Conservation (phyloP, 768 basidiomycete species). For the Lanmaoa rubissima region DNA sequence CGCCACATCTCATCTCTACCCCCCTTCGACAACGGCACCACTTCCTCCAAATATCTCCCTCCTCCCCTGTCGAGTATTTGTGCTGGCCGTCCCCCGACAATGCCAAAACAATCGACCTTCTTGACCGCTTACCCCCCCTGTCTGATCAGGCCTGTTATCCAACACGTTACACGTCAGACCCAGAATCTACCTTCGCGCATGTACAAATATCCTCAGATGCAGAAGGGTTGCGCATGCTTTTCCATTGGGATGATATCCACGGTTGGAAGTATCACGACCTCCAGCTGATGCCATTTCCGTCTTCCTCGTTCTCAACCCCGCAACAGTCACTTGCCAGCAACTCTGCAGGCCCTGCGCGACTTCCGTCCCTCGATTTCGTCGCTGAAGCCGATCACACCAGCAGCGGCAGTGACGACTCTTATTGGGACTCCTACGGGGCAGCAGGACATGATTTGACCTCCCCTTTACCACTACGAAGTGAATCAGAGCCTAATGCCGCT, state of each 20-base stretch:
- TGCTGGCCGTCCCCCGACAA: slow-evolving; percentile 57
- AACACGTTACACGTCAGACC: slow-evolving; percentile 44
- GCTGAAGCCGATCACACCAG: slow-evolving; percentile 22
- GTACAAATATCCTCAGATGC: slow-evolving; percentile 41
- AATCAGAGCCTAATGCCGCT: slow-evolving; percentile 9
- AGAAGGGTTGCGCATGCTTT: slow-evolving; percentile 56
- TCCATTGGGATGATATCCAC: slow-evolving; percentile 57
- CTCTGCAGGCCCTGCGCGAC: slow-evolving; percentile 18
- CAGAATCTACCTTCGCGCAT: slow-evolving; percentile 56
- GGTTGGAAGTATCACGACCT: slow-evolving; percentile 73
- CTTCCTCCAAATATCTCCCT: slow-evolving; percentile 54
- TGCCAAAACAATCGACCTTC: slow-evolving; percentile 39
- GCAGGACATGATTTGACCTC: slow-evolving; percentile 30
- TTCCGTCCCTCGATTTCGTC: background rate
- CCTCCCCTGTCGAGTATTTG: slow-evolving; percentile 55
- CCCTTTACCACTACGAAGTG: slow-evolving; percentile 15
- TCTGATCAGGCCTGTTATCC: slow-evolving; percentile 32
- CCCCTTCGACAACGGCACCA: slow-evolving; percentile 62
- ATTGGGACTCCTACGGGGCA: slow-evolving; percentile 67
- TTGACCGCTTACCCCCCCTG: slow-evolving; percentile 37
- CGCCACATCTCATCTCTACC: slow-evolving; percentile 57
- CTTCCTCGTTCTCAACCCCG: slow-evolving; percentile 31
- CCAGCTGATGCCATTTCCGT: slow-evolving; percentile 69
- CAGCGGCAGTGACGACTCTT: slow-evolving; percentile 47
- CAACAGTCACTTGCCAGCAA: slow-evolving; percentile 26